Conservation (phyloP, 2,329 filamentous ascomycete species). For the Curvularia lunata region DNA sequence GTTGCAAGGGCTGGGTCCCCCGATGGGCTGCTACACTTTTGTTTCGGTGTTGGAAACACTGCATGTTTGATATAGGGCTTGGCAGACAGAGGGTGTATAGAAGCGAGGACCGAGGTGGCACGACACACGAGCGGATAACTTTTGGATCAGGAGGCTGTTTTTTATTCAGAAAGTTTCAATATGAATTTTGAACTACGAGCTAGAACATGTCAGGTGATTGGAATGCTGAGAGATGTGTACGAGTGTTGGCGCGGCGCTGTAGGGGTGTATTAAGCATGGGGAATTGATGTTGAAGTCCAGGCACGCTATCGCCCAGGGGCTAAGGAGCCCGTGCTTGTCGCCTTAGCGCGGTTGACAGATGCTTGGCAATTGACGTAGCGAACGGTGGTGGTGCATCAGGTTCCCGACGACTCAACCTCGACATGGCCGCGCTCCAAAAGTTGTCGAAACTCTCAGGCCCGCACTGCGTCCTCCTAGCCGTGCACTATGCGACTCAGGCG, state of each 20-base stretch:
- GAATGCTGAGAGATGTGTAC: neutral
- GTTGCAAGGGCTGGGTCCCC: conserved; percentile 11
- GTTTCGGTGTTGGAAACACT: conserved; percentile 38
- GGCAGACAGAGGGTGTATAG: conserved; percentile 10
- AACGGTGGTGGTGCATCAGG: conserved; percentile 18
- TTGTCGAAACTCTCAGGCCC: conserved; percentile 62
- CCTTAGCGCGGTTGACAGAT: conserved; percentile 4
- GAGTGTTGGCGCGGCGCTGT: neutral
- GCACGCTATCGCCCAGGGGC: conserved; percentile 20
- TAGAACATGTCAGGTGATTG: neutral
- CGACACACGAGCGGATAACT: neutral
- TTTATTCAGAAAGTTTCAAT: neutral
- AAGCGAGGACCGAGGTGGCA: neutral
- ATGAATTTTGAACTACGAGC: neutral
- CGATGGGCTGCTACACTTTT: conserved; percentile 29
- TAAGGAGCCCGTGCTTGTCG: neutral
- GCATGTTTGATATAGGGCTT: conserved; percentile 30
- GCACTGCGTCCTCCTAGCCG: conserved; percentile 75
- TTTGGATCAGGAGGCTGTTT: neutral
- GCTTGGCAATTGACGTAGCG: conserved; percentile 31
- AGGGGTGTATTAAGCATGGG: neutral
- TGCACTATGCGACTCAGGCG: conserved; percentile 70
- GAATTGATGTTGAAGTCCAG: neutral
- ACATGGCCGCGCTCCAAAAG: conserved; percentile 38
- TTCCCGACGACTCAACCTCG: neutral